Conservation (phyloP, 179 eudicot genomes). For the Silene noctiflora region DNA sequence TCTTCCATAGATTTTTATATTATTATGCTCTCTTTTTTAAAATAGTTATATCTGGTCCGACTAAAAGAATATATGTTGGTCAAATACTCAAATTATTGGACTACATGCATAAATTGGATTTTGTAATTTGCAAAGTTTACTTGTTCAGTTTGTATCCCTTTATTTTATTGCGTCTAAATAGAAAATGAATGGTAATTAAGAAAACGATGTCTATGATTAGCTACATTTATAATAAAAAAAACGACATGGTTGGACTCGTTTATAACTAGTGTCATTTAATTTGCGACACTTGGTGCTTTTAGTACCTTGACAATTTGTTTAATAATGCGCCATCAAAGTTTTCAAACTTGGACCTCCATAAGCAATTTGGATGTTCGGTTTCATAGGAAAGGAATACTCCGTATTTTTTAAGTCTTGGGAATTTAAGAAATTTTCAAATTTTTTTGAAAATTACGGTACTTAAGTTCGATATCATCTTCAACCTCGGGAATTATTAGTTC, state of each 20-base stretch:
- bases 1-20: not conserved
- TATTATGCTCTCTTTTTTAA: not conserved
- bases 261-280: not conserved
- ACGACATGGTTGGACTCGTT: not conserved
- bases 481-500: not conserved
- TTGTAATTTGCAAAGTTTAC: not conserved
- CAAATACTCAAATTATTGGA: conserved; percentile 1
- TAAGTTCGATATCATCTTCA: no score
- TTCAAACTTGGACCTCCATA: no score
- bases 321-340: no score
- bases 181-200: no score
- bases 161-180: no score
- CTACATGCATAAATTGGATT: not conserved
- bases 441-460: no score
- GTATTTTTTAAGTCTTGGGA: no score
- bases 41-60: not conserved
- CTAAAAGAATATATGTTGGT: conserved; percentile 9
- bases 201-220: no score
- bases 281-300: not conserved
- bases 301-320: not conserved
- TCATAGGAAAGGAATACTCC: no score
- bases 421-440: no score
- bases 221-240: no score
- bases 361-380: no score
- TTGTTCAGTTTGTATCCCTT: not conserved